Conservation (phyloP, 306 rosid species). For the Fragaria nilgerrensis region DNA sequence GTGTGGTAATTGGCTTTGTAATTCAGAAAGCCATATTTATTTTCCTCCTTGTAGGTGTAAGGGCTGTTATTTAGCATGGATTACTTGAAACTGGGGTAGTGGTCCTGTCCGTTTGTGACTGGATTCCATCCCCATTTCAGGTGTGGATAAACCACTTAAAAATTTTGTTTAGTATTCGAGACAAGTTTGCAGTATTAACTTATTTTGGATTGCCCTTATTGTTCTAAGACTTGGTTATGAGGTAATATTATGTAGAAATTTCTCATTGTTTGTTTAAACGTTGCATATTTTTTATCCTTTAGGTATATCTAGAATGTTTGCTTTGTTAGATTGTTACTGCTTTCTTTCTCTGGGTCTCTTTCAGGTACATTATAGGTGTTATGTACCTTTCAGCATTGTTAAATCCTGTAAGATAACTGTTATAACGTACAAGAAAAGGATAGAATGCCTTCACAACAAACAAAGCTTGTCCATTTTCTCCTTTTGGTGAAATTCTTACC, state of each 20-base stretch:
- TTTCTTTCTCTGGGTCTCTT: not conserved
- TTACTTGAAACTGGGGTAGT: constrained; percentile 24
- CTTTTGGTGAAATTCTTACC: not conserved
- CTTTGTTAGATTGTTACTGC: not conserved
- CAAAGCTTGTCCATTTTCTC: not conserved
- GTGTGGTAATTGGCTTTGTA: constrained; percentile 28
- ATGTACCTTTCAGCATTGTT: not conserved
- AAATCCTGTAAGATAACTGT: too few species aligned
- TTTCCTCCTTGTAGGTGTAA: constrained; percentile 30
- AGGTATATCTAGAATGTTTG: not conserved
- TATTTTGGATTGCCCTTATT: constrained; percentile 22
- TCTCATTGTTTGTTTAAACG: not conserved
- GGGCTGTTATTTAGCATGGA: constrained; percentile 28
- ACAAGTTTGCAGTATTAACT: constrained; percentile 27
- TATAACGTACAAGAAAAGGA: too few species aligned
- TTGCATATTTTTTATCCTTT: not conserved
- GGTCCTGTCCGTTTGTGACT: constrained; percentile 27
- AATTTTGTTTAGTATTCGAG: constrained; percentile 38
- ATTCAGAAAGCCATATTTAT: constrained; percentile 28
- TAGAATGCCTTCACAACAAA: not conserved
- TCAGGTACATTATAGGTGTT: not conserved
- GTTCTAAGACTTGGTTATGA: constrained; percentile 26
- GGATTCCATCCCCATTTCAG: constrained; percentile 33
- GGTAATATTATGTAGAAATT: not conserved
- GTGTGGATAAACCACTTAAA: constrained; percentile 30